These are phyloP conservation scores for Fusarium xyrophilum DNA, from an alignment of 2,329 filamentous ascomycete species.

Conservation along the genomic window DNA sequence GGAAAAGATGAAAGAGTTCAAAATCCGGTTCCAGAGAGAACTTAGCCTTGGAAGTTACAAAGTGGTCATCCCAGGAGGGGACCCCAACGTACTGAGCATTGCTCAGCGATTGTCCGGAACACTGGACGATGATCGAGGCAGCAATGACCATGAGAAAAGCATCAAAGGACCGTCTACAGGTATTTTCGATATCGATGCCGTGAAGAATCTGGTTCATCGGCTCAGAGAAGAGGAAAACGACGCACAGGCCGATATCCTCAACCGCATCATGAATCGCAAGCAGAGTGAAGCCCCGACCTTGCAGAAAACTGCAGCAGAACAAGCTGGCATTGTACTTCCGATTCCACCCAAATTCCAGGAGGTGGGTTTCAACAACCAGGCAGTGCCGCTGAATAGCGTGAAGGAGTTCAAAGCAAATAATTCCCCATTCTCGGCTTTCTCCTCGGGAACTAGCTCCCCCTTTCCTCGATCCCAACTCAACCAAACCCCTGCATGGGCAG, in stretches of 20 bases:
- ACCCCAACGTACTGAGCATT: slow-evolving; percentile 19
- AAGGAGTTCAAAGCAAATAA: neutral
- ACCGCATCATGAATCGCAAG: neutral
- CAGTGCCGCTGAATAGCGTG: slow-evolving; percentile 3
- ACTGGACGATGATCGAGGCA: slow-evolving; percentile 21
- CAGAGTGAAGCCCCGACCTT: neutral
- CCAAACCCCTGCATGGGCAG: slow-evolving; percentile 15
- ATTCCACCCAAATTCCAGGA: slow-evolving; percentile 25
- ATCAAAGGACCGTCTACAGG: slow-evolving; percentile 22
- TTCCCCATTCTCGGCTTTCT: slow-evolving; percentile 14
- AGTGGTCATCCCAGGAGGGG: slow-evolving; percentile 18
- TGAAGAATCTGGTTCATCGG: slow-evolving; percentile 5
- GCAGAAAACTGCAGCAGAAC: slow-evolving; percentile 8
- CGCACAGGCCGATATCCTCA: neutral
- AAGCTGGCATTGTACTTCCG: slow-evolving; percentile 1
- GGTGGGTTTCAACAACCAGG: slow-evolving; percentile 8
- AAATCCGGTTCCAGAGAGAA: slow-evolving; percentile 6
- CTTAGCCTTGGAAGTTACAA: slow-evolving; percentile 28
- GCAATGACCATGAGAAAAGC: neutral
- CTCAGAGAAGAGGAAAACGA: slow-evolving; percentile 1
- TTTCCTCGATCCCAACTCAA: slow-evolving; percentile 11
- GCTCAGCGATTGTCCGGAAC: slow-evolving; percentile 31
- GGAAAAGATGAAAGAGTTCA: slow-evolving; percentile 19
- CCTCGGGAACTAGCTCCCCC: neutral
- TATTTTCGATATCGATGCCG: slow-evolving; percentile 12